Base-by-base conservation (phyloP, 1,284 basidiomycete genomes). In the Ustilago shanxiensis region DNA sequence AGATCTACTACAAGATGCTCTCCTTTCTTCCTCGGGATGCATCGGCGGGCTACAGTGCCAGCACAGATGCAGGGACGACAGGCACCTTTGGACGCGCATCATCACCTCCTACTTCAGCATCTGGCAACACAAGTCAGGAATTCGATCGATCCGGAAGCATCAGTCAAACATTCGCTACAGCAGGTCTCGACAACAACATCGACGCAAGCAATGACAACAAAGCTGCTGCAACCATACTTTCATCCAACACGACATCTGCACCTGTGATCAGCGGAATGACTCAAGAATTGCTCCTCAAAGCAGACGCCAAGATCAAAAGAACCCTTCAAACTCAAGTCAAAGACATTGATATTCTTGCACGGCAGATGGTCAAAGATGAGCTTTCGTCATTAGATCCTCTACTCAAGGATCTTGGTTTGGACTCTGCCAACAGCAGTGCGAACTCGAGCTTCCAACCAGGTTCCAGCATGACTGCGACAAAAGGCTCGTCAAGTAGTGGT, bases 301-400 rank as follows among this genome's bases (percentile, higher is more conserved):
- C 72, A 11, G 81, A 83, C 26, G 72, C 66, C 26, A 81, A 80
- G 60, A 66, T 83, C 60, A 81, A 75, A 47, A 83, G 78, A 45
- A 69, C 66, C 11, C 51, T 81, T 35, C 16, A 63, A 3, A 60
- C 66, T 9, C 66, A 74, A 33, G 47, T 79, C 50, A 81, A 81
- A 52, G 81, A 83, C 39, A 62, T 83, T 22, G 81, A 83, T 59
- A 47, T 28, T 0, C 44, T 81, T 3, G 81, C 81, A 6, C 49
- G 80, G 0, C 78, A 80, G 41, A 18, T 71, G 50, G 80, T 82
- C 61, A 80, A 80, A 62, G 74, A 82, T 24, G 77, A 82, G 26
- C 44, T 82, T 16, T 55, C 72, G 0, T 65, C 66, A 10, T 47
- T 82, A 14, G 79, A 79, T 29, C 77, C 79, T 2, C 28, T 79